Conservation (phyloP, 495 filamentous ascomycete species). For the Rhizodiscina lignyota region DNA sequence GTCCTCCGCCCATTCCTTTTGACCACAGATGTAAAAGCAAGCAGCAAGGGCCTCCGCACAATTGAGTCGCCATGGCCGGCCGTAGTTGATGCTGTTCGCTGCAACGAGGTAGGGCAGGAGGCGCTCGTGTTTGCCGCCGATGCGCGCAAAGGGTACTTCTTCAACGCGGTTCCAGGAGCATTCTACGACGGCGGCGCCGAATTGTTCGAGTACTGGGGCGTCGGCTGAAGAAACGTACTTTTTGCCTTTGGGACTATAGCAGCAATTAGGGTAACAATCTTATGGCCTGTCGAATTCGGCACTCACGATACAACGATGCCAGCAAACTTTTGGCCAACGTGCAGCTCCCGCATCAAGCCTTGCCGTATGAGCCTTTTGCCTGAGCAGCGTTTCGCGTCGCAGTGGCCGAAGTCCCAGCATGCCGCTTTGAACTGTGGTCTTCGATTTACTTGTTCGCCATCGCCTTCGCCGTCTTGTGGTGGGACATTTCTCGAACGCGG, state of each 20-base stretch:
- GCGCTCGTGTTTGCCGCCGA: constrained; percentile 89
- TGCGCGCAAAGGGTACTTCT: constrained; percentile 79
- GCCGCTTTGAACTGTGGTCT: constrained; percentile 71
- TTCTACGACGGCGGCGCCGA: constrained; percentile 90
- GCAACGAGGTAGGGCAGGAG: constrained; percentile 88
- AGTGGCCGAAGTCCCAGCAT: constrained; percentile 95
- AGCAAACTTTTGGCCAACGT: constrained; percentile 74
- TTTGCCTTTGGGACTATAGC: constrained; percentile 71
- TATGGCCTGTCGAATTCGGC: not conserved
- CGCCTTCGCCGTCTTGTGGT: constrained; percentile 21
- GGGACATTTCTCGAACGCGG: constrained; percentile 21
- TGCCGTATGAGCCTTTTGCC: constrained; percentile 85
- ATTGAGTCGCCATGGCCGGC: constrained; percentile 83
- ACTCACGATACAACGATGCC: constrained; percentile 76
- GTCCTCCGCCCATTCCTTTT: constrained; percentile 74
- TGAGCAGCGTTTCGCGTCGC: constrained; percentile 92
- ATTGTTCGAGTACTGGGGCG: constrained; percentile 59
- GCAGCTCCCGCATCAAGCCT: constrained; percentile 83
- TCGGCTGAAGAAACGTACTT: constrained; percentile 67
- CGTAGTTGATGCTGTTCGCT: constrained; percentile 95
- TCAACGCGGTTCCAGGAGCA: constrained; percentile 88
- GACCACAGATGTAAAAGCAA: constrained; percentile 81
- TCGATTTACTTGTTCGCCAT: constrained; percentile 17
- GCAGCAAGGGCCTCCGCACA: constrained; percentile 91
- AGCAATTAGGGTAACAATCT: constrained; percentile 11